Evolutionary conservation across 495 filamentous ascomycete species (phyloP).

Genomic region (Rhizodiscina lignyota): DNA sequence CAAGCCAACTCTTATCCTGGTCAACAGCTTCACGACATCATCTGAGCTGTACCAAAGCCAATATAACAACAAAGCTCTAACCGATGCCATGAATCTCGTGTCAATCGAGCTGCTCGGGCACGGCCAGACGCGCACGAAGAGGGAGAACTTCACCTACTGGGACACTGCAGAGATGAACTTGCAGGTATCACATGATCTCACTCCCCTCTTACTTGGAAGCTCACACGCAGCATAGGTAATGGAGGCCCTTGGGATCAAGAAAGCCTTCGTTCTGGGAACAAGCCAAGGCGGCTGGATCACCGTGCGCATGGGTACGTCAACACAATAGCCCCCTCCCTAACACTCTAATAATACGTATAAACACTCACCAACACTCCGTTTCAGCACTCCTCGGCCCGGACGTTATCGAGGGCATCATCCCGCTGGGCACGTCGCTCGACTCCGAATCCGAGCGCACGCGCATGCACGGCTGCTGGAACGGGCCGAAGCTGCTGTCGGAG

Average conservation of each 20-base stretch:
- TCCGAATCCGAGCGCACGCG: conserved; percentile 38
- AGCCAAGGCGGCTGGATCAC: conserved; percentile 49
- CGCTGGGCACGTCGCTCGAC: conserved; percentile 46
- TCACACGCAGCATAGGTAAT: too few relatives aligned
- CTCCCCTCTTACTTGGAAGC: too few relatives aligned
- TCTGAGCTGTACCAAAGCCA: conserved; percentile 33
- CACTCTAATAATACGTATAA: too few relatives aligned
- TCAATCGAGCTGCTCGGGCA: conserved; percentile 37
- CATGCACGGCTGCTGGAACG: conserved; percentile 39
- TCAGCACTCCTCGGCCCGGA: too few relatives aligned
- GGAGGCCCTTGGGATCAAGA: conserved; percentile 34
- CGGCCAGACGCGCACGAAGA: conserved; percentile 25
- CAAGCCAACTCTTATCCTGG: conserved; percentile 41
- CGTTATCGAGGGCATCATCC: conserved; percentile 44
- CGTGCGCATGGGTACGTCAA: conserved; percentile 41
- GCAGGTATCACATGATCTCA: too few relatives aligned
- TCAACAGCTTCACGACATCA: conserved; percentile 42
- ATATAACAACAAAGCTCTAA: conserved; percentile 29
- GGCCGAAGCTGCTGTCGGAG: conserved; percentile 21
- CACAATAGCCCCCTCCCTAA: too few relatives aligned
- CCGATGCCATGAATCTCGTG: conserved; percentile 27
- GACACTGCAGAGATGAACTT: conserved; percentile 33
- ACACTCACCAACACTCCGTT: too few relatives aligned
- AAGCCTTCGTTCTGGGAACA: conserved; percentile 41
- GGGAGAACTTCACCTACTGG: conserved; percentile 34